These are phyloP conservation scores for Alnus rubra DNA, from an alignment of 306 rosid species.

Conservation along the genomic window DNA sequence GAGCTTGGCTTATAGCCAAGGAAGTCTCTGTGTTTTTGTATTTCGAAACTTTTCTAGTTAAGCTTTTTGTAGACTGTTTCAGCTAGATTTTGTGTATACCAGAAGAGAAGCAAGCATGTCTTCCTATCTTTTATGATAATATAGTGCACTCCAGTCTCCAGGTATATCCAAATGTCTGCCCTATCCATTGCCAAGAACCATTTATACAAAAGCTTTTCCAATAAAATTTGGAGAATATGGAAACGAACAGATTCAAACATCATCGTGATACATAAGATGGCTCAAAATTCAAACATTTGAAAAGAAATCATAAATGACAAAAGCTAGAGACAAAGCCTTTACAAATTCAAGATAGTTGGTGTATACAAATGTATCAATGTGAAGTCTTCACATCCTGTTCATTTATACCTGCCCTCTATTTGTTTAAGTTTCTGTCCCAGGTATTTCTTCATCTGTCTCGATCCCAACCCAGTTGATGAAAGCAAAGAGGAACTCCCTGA, in stretches of 20 bases:
- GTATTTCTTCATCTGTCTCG: constrained; percentile 59
- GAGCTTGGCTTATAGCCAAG: background rate
- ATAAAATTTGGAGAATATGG: background rate
- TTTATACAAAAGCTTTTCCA: background rate
- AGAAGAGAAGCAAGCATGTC: constrained; percentile 21
- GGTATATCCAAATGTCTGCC: background rate
- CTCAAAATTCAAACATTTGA: background rate
- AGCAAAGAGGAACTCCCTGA: constrained; percentile 84
- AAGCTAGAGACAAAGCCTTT: background rate
- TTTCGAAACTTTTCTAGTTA: constrained; percentile 21
- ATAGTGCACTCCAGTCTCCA: too few species aligned
- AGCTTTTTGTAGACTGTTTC: constrained; percentile 22
- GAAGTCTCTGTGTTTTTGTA: background rate
- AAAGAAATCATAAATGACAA: background rate
- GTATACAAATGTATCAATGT: constrained; percentile 23
- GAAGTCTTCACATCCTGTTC: constrained; percentile 1
- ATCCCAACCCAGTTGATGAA: constrained; percentile 85
- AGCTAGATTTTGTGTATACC: constrained; percentile 26
- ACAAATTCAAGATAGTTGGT: constrained; percentile 18
- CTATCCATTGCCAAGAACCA: constrained; percentile 8
- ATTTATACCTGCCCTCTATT: background rate
- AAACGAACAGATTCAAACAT: background rate
- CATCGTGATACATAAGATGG: background rate
- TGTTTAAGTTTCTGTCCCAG: constrained; percentile 16
- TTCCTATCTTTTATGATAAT: constrained; percentile 16